These are phyloP conservation scores for Rubia peregrina DNA, from an alignment of 305 asterid genomes.

Conservation along the genomic window DNA sequence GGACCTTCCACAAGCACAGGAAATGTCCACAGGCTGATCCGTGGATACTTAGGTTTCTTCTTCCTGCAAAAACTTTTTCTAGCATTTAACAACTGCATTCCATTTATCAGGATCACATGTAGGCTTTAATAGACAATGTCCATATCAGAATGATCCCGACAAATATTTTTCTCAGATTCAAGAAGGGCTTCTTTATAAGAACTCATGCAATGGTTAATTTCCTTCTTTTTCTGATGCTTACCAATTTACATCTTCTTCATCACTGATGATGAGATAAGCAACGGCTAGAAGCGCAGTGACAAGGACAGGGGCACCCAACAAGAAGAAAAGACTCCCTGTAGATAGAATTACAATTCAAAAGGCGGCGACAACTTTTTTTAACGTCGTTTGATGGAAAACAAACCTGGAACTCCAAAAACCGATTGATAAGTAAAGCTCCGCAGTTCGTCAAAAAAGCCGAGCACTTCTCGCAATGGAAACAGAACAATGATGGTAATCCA, in stretches of 20 bases:
- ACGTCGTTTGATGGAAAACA: too few species aligned
- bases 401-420: slow-evolving; percentile 47
- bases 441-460: slow-evolving; percentile 34
- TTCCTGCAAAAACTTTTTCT: slow-evolving; percentile 17
- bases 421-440: slow-evolving; percentile 21
- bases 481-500: slow-evolving; percentile 44
- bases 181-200: background rate
- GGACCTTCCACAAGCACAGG: slow-evolving; percentile 79
- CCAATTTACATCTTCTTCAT: slow-evolving; percentile 35
- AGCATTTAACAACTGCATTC: background rate
- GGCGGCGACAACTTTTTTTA: too few species aligned
- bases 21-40: slow-evolving; percentile 68
- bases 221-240: slow-evolving; percentile 20
- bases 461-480: slow-evolving; percentile 29
- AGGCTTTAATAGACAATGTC: too few species aligned
- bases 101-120: too few species aligned
- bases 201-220: background rate
- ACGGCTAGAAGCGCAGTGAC: slow-evolving; percentile 55
- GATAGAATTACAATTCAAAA: too few species aligned
- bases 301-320: slow-evolving; percentile 61
- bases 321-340: slow-evolving; percentile 37
- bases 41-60: slow-evolving; percentile 30
- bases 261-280: slow-evolving; percentile 36
- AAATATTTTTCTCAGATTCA: background rate
- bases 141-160: slow-evolving; percentile 15